Conservation (phyloP, 495 filamentous ascomycete genomes). For the Penicillium bialowiezense region DNA sequence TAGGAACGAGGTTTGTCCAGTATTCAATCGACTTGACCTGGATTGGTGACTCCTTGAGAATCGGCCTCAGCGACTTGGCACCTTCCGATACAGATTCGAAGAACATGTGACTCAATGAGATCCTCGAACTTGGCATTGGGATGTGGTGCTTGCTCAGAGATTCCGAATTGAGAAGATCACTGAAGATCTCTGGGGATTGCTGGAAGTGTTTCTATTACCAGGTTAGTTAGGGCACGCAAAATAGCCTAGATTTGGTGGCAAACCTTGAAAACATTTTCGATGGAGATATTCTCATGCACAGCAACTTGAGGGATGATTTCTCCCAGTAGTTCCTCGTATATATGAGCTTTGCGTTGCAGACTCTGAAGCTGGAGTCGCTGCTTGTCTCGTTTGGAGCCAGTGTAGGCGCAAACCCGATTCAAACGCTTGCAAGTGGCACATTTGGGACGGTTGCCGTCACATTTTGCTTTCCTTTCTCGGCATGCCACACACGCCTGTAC, state of each 20-base stretch:
- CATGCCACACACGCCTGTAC: conserved; percentile 40
- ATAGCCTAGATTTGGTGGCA: neutral
- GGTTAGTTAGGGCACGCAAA: neutral
- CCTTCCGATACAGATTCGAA: conserved; percentile 5
- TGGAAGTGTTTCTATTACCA: neutral
- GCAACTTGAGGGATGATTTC: neutral
- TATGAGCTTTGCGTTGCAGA: neutral
- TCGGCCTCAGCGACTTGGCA: conserved; percentile 1
- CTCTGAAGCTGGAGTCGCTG: neutral
- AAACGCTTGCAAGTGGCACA: conserved; percentile 11
- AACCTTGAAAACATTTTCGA: neutral
- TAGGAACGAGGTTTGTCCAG: conserved; percentile 23
- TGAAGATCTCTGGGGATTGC: neutral
- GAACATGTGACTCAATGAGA: conserved; percentile 19
- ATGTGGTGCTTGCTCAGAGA: conserved; percentile 10
- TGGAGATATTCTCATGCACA: neutral
- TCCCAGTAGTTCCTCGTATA: neutral
- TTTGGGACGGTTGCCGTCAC: conserved; percentile 32
- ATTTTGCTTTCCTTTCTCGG: conserved; percentile 39
- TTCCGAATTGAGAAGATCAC: neutral
- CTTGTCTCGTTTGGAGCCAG: conserved; percentile 8
- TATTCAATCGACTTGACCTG: conserved; percentile 13
- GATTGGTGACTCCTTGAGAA: conserved; percentile 11
- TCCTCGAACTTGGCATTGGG: conserved; percentile 5
- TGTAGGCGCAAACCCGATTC: conserved; percentile 11